These are phyloP conservation scores for Solanum boliviense DNA, from an alignment of 257 asterid species.

Conservation along the genomic window DNA sequence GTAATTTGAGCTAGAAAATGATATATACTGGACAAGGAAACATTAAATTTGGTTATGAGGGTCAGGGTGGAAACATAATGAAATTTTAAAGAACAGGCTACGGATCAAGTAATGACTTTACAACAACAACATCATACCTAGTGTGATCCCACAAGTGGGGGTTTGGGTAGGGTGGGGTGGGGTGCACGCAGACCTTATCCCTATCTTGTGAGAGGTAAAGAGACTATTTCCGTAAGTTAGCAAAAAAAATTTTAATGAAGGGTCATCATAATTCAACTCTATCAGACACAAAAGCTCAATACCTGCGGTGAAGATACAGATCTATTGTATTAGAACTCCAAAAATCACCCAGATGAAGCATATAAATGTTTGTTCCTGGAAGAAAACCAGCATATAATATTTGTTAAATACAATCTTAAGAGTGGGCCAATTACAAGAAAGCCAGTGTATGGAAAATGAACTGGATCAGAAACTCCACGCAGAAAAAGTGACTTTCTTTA, in stretches of 20 bases:
- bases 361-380: constrained; percentile 68
- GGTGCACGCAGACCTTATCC: background rate
- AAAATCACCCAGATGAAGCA: constrained; percentile 82
- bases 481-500: background rate
- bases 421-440: background rate
- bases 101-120: background rate
- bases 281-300: background rate
- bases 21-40: background rate
- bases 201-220: background rate
- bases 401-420: background rate
- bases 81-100: background rate
- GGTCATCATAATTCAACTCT: background rate
- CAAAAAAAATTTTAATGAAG: background rate
- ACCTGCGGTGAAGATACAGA: constrained; percentile 91
- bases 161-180: background rate
- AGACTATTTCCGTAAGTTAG: background rate
- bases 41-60: background rate
- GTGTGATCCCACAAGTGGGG: background rate
- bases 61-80: background rate
- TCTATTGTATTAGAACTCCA: constrained; percentile 94
- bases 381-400: background rate
- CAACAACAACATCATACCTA: background rate
- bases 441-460: background rate
- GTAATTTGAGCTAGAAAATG: background rate
- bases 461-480: background rate